phyloP scores from a whole-genome alignment of 331 rosid species.

The Erythrophleum ivorense region DNA sequence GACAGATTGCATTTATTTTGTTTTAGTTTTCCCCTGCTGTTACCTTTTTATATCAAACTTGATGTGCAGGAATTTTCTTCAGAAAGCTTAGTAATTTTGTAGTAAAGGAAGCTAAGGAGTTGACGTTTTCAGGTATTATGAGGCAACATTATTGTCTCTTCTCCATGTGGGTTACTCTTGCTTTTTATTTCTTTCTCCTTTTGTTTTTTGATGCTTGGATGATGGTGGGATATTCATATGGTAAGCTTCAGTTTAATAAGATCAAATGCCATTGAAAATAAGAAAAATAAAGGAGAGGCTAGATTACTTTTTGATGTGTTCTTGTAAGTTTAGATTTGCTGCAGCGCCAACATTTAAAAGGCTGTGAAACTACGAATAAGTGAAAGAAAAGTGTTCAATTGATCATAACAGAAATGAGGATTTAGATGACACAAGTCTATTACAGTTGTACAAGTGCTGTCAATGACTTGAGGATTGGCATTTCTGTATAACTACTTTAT shows the following conservation, averaged over 20 bases:
- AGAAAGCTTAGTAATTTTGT: not conserved
- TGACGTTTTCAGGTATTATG: not conserved
- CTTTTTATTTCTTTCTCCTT: not conserved
- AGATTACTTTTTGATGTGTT: not conserved
- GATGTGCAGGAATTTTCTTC: not conserved
- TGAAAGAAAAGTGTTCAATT: not conserved
- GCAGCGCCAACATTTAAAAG: not conserved
- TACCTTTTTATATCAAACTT: not conserved
- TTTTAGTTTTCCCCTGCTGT: not conserved
- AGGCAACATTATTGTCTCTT: not conserved
- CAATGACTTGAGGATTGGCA: not conserved
- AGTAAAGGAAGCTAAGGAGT: not conserved
- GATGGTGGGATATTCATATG: too few species aligned
- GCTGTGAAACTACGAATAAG: not conserved
- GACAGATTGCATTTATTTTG: not conserved
- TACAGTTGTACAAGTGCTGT: not conserved
- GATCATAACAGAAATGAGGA: not conserved
- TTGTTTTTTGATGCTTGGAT: not conserved
- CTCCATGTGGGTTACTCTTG: not conserved
- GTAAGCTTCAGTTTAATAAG: not conserved
- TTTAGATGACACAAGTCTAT: not conserved
- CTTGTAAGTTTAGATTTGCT: not conserved
- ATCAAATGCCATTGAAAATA: not conserved
- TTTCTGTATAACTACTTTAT: not conserved
- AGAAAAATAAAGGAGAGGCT: not conserved